Evolutionary conservation across 2,329 filamentous ascomycete species (phyloP).

Genomic region (Cercospora janseana): DNA sequence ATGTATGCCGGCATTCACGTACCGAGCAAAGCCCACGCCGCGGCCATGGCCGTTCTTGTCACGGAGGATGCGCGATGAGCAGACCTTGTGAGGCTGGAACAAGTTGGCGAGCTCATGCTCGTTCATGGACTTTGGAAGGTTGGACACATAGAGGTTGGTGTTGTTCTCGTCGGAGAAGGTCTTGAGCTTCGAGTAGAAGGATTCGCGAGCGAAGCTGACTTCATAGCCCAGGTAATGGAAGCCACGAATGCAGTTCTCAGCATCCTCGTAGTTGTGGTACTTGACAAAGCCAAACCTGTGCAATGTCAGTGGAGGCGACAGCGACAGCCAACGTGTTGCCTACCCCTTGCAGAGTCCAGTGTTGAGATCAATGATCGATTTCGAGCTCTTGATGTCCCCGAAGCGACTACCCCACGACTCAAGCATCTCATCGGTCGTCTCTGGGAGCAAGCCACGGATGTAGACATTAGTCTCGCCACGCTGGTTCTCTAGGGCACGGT

Average conservation of each 20-base stretch:
- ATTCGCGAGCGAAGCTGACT: conserved; percentile 97
- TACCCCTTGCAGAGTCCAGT: conserved; percentile 96
- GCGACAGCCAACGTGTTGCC: conserved; percentile 33
- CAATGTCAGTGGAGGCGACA: conserved; percentile 34
- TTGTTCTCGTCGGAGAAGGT: conserved; percentile 85
- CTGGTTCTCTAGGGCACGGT: conserved; percentile 91
- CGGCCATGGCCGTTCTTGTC: conserved; percentile 90
- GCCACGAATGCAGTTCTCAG: conserved; percentile 92
- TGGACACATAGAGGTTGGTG: conserved; percentile 97
- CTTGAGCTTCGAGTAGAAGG: conserved; percentile 94
- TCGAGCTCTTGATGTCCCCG: conserved; percentile 91
- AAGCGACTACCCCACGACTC: conserved; percentile 81
- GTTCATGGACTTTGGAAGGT: conserved; percentile 86
- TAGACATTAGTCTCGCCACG: conserved; percentile 97
- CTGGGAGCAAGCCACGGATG: conserved; percentile 91
- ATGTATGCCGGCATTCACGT: conserved; percentile 36
- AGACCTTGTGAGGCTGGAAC: conserved; percentile 76
- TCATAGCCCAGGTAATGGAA: conserved; percentile 95
- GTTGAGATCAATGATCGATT: conserved; percentile 94
- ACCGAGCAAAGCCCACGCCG: conserved; percentile 97
- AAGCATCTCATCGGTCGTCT: conserved; percentile 89
- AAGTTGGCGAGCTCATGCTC: conserved; percentile 80
- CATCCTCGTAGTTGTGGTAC: conserved; percentile 81
- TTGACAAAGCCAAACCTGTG: conserved; percentile 94
- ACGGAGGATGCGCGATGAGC: conserved; percentile 92